These are phyloP conservation scores for Arxiozyma slooffiae DNA, from an alignment of 1,139 yeast species.

Conservation along the genomic window DNA sequence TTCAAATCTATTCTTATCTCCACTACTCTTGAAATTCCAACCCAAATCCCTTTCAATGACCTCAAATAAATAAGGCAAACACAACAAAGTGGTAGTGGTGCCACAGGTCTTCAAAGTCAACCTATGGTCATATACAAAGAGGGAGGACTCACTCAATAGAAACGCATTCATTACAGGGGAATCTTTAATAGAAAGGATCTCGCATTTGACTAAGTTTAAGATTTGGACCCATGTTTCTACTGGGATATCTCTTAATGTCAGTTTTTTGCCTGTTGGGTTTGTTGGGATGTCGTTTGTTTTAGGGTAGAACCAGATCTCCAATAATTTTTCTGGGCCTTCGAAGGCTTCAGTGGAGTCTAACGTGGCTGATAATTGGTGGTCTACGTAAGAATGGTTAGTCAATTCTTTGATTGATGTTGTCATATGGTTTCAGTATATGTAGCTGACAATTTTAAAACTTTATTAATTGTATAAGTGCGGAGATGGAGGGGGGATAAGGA, in stretches of 20 bases:
- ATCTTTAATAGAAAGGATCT: slow-evolving; percentile 71
- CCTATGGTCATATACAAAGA: slow-evolving; percentile 83
- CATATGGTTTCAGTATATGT: slow-evolving; percentile 12
- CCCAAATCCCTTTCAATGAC: slow-evolving; percentile 36
- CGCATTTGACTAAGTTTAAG: slow-evolving; percentile 78
- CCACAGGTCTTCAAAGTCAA: slow-evolving; percentile 90
- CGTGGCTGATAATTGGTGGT: slow-evolving; percentile 67
- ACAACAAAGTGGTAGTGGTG: slow-evolving; percentile 80
- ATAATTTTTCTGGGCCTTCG: slow-evolving; percentile 92
- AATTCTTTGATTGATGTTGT: slow-evolving; percentile 23
- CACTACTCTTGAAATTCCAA: slow-evolving; percentile 29
- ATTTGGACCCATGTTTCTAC: slow-evolving; percentile 60
- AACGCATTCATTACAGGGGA: slow-evolving; percentile 68
- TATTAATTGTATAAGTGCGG: too few species aligned
- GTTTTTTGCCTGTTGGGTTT: slow-evolving; percentile 11
- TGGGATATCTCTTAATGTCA: slow-evolving; percentile 56
- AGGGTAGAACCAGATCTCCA: slow-evolving; percentile 84
- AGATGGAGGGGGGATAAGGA: too few species aligned
- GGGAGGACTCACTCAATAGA: slow-evolving; percentile 76
- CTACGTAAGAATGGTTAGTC: slow-evolving; percentile 46
- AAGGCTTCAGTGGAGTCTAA: slow-evolving; percentile 85
- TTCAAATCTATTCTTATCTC: slow-evolving; percentile 18
- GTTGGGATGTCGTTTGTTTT: slow-evolving; percentile 30
- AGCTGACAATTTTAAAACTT: too few species aligned
- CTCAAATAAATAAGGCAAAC: slow-evolving; percentile 56